Conservation (phyloP, 345 rosid species). For the Acer campestre region DNA sequence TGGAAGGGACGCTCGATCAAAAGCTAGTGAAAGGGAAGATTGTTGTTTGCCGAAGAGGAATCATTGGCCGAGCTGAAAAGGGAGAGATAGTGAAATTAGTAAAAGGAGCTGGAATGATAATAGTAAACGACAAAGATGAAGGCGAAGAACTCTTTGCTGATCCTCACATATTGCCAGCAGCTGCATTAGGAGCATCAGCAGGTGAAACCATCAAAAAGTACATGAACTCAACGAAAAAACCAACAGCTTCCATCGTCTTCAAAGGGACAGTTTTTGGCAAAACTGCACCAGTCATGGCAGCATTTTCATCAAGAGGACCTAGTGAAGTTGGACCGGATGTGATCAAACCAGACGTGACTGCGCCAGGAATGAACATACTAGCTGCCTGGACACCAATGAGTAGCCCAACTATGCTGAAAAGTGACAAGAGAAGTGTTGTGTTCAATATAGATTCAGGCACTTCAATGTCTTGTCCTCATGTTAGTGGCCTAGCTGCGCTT, state of each 20-base stretch:
- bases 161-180: conserved; percentile 67
- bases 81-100: conserved; percentile 48
- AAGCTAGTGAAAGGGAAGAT: conserved; percentile 42
- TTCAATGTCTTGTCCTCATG: conserved; percentile 89
- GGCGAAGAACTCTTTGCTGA: conserved; percentile 74
- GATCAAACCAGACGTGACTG: conserved; percentile 78
- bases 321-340: conserved; percentile 51
- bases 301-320: conserved; percentile 87
- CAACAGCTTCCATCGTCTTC: conserved; percentile 59
- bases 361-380: conserved; percentile 78
- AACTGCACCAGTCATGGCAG: conserved; percentile 67
- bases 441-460: conserved; percentile 84
- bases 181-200: conserved; percentile 48
- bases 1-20: conserved; percentile 29
- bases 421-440: conserved; percentile 57
- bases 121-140: conserved; percentile 43
- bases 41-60: conserved; percentile 42
- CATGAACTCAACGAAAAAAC: conserved; percentile 38
- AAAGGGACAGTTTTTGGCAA: conserved; percentile 54
- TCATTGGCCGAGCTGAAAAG: conserved; percentile 12
- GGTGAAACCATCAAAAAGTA: conserved; percentile 46
- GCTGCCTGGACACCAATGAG: conserved; percentile 73
- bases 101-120: conserved; percentile 74
- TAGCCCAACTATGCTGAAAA: conserved; percentile 48
- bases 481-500: conserved; percentile 73